Conservation (phyloP, 805 yeast species). For the Starmerella ratchasimensis region DNA sequence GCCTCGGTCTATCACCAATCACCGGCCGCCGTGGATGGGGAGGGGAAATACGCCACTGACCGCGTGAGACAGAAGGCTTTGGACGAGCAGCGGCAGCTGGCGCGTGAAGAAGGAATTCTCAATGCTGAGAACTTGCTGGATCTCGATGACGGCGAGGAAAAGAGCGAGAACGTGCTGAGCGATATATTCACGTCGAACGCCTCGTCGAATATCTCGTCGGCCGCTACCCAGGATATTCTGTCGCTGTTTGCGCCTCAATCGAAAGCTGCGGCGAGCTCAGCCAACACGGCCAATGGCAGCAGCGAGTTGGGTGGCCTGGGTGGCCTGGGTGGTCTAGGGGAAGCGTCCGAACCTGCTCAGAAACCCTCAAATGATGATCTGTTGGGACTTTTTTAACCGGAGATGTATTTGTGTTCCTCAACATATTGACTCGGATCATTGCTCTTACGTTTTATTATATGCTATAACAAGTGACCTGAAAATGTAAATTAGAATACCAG, state of each 20-base stretch:
- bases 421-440: too few relatives aligned
- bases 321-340: background rate
- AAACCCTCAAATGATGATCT: conserved; percentile 22
- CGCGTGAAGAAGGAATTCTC: conserved; percentile 45
- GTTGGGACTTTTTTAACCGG: conserved; percentile 22
- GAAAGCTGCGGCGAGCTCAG: conserved; percentile 2
- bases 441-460: background rate
- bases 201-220: conserved; percentile 11
- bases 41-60: conserved; percentile 31
- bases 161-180: conserved; percentile 17
- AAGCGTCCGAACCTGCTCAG: background rate
- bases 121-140: conserved; percentile 51
- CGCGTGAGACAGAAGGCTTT: conserved; percentile 37
- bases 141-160: conserved; percentile 33
- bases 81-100: conserved; percentile 65
- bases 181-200: conserved; percentile 20
- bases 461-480: background rate
- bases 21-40: conserved; percentile 24
- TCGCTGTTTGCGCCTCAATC: conserved; percentile 29
- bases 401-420: background rate
- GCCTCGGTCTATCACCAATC: conserved; percentile 87
- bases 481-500: background rate
- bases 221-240: conserved; percentile 34
- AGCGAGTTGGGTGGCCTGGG: conserved; percentile 3
- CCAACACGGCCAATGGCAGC: background rate